These are phyloP conservation scores for Goffeauzyma gilvescens DNA, from an alignment of 768 basidiomycete genomes.

Conservation along the genomic window DNA sequence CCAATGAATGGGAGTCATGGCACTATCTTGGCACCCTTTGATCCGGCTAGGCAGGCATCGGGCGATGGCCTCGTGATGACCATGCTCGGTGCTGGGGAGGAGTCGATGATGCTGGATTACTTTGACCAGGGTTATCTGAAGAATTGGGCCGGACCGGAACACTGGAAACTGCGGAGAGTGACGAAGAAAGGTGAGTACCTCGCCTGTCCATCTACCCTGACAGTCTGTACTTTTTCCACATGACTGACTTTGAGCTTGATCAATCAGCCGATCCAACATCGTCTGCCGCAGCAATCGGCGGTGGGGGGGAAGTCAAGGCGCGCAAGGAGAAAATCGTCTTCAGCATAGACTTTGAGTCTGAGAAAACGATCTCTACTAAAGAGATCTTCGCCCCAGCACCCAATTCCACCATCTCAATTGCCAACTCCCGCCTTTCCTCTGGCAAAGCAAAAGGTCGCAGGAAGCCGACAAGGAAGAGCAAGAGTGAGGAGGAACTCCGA, in stretches of 20 bases:
- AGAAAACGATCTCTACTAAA: slow-evolving; percentile 16
- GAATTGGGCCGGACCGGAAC: slow-evolving; percentile 98
- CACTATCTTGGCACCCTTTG: slow-evolving; percentile 46
- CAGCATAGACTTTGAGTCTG: slow-evolving; percentile 35
- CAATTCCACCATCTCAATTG: slow-evolving; percentile 17
- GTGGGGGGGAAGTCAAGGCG: too few species aligned
- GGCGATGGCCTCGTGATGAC: slow-evolving; percentile 66
- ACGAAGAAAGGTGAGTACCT: slow-evolving; percentile 36
- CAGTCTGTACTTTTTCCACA: slow-evolving; percentile 7
- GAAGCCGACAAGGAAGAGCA: not conserved
- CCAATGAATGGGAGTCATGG: slow-evolving; percentile 32
- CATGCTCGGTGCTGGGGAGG: slow-evolving; percentile 44
- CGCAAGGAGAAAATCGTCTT: slow-evolving; percentile 34
- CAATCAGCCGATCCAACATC: slow-evolving; percentile 35
- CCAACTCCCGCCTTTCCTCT: slow-evolving; percentile 4
- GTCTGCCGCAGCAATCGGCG: too few species aligned
- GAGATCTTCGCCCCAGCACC: slow-evolving; percentile 26
- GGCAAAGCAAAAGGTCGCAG: slow-evolving; percentile 4
- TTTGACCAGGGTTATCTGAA: slow-evolving; percentile 67
- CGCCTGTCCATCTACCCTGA: not conserved
- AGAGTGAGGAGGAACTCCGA: slow-evolving; percentile 42
- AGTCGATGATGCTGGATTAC: slow-evolving; percentile 51
- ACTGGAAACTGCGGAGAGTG: slow-evolving; percentile 79
- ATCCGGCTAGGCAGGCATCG: slow-evolving; percentile 51
- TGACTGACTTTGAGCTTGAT: too few species aligned